phyloP scores from a whole-genome alignment of 257 asterid species.

The Nicotiana otophora region DNA sequence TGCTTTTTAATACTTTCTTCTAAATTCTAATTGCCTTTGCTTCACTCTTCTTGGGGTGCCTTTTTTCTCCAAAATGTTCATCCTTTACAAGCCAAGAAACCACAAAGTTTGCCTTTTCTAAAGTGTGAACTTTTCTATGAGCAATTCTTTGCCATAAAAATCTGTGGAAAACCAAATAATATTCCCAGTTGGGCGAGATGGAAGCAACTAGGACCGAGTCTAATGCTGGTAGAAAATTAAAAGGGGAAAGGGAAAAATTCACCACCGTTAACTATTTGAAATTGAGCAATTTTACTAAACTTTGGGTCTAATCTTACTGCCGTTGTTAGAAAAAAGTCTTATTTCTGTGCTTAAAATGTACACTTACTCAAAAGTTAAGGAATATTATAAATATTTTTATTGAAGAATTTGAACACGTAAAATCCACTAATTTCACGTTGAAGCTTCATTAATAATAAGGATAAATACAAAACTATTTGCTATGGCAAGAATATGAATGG shows the following conservation, averaged over 20 bases:
- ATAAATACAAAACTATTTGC: too few species aligned
- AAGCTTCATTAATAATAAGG: too few species aligned
- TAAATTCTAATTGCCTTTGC: background rate
- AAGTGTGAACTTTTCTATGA: background rate
- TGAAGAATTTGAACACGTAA: too few species aligned
- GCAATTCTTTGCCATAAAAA: background rate
- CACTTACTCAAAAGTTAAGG: too few species aligned
- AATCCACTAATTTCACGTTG: too few species aligned
- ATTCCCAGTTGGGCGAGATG: background rate
- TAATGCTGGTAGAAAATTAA: background rate
- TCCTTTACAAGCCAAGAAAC: conserved; percentile 8
- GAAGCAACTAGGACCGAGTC: background rate
- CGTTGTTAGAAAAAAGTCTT: background rate
- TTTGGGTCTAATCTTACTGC: background rate
- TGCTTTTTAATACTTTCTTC: conserved; percentile 4
- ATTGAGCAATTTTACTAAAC: background rate
- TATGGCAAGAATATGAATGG: too few species aligned
- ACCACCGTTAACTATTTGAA: background rate
- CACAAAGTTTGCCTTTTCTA: background rate
- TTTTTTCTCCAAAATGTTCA: background rate
- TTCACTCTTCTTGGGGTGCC: background rate
- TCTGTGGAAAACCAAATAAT: background rate
- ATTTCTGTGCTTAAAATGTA: background rate
- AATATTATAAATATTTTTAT: too few species aligned
- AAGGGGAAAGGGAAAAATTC: background rate